Conservation (phyloP, 148 eudicot species). For the Cornus florida region DNA sequence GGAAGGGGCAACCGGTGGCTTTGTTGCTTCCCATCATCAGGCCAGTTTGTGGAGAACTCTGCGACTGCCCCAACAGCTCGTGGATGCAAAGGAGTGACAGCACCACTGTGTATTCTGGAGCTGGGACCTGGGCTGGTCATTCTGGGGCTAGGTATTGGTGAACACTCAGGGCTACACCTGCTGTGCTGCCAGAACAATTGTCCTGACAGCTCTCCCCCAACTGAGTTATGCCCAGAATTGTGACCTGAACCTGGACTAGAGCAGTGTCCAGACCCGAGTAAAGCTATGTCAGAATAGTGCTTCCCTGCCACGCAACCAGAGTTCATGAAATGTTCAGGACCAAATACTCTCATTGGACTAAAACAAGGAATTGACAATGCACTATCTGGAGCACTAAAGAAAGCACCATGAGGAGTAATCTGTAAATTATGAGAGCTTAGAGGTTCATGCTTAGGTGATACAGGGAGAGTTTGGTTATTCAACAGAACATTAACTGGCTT, state of each 20-base stretch:
- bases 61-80: slow-evolving; percentile 63
- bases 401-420: slow-evolving; percentile 65
- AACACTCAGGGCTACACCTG: slow-evolving; percentile 93
- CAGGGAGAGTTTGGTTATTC: slow-evolving; percentile 38
- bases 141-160: slow-evolving; percentile 94
- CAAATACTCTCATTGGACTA: slow-evolving; percentile 80
- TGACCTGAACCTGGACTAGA: slow-evolving; percentile 99
- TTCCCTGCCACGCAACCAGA: slow-evolving; percentile 68
- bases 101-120: slow-evolving; percentile 96
- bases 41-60: slow-evolving; percentile 43
- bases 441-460: slow-evolving; percentile 62
- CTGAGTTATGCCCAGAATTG: slow-evolving; percentile 92
- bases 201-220: slow-evolving; percentile 90
- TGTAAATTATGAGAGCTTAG: slow-evolving; percentile 66
- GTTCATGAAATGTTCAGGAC: slow-evolving; percentile 61
- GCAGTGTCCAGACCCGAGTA: slow-evolving; percentile 93
- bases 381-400: slow-evolving; percentile 90
- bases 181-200: slow-evolving; percentile 93
- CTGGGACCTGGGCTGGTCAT: slow-evolving; percentile 96
- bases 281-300: slow-evolving; percentile 66
- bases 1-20: slow-evolving; percentile 94
- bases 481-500: slow-evolving; percentile 42
- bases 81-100: slow-evolving; percentile 96
- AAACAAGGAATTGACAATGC: slow-evolving; percentile 93
- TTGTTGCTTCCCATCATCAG: slow-evolving; percentile 60